These are phyloP conservation scores for Pseudogymnoascus sp. DNA, from an alignment of 2,329 filamentous ascomycete species.

Conservation along the genomic window DNA sequence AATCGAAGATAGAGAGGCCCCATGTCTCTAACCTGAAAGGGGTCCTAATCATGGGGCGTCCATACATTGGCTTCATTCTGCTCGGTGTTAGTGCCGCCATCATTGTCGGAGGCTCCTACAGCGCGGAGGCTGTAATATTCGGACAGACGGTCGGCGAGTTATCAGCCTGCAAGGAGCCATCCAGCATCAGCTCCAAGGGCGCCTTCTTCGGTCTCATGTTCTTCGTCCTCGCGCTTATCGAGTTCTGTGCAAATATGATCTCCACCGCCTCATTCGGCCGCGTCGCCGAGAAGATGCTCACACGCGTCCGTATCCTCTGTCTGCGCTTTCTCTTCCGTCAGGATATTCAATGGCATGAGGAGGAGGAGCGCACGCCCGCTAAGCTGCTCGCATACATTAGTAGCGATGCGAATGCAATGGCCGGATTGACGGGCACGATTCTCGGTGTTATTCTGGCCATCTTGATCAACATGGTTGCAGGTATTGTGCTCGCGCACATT, in stretches of 20 bases:
- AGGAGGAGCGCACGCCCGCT: conserved; percentile 51
- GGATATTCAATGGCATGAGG: conserved; percentile 64
- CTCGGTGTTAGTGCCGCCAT: conserved; percentile 37
- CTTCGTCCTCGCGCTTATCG: conserved; percentile 45
- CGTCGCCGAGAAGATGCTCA: conserved; percentile 57
- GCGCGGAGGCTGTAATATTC: conserved; percentile 48
- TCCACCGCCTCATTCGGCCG: conserved; percentile 46
- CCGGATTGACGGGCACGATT: conserved; percentile 61
- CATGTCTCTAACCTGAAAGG: conserved; percentile 16
- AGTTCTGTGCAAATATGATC: conserved; percentile 52
- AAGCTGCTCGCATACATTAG: conserved; percentile 60
- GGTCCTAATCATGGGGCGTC: conserved; percentile 24
- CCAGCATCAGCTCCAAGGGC: conserved; percentile 21
- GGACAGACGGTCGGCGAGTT: conserved; percentile 43
- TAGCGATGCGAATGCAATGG: conserved; percentile 58
- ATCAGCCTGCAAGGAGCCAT: conserved; percentile 35
- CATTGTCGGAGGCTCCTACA: conserved; percentile 39
- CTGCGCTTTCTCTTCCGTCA: conserved; percentile 59
- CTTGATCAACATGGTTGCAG: conserved; percentile 57
- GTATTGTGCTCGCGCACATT: conserved; percentile 61
- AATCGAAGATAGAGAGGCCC: conserved; percentile 15
- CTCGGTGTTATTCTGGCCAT: conserved; percentile 63
- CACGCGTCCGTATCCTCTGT: conserved; percentile 53
- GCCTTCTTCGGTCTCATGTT: conserved; percentile 34
- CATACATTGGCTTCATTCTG: conserved; percentile 32